A percentile compares a stretch with the other conserved stretches of the same genome.
These are phyloP conservation scores for Novymonas esmeraldas DNA, from an alignment of 208 protist genomes.

Conservation along the genomic window DNA sequence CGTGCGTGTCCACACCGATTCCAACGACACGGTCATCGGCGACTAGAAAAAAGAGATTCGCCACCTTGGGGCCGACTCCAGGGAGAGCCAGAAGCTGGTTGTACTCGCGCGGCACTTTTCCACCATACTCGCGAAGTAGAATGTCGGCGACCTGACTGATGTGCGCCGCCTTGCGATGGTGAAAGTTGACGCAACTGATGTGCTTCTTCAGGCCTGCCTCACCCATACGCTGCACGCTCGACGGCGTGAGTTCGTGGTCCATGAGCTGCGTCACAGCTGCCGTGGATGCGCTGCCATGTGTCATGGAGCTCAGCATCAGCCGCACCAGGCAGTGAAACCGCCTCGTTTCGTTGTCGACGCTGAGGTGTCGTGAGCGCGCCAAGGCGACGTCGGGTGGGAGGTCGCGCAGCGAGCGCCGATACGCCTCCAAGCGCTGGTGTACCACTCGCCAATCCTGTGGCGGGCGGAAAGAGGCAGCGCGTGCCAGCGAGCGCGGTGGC, in stretches of 20 bases:
- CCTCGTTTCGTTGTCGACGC: slow-evolving; percentile 28
- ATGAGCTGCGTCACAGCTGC: slow-evolving; percentile 69
- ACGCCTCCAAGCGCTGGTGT: not conserved
- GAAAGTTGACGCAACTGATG: slow-evolving; percentile 84
- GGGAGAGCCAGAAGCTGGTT: slow-evolving; percentile 82
- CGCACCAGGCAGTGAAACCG: slow-evolving; percentile 86
- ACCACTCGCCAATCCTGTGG: not conserved
- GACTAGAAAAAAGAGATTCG: slow-evolving; percentile 75
- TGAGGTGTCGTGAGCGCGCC: slow-evolving; percentile 3
- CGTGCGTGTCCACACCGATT: slow-evolving; percentile 94
- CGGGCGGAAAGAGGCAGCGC: slow-evolving; percentile 18
- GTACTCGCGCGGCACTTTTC: slow-evolving; percentile 60
- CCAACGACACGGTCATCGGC: slow-evolving; percentile 65
- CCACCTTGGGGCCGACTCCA: slow-evolving; percentile 94
- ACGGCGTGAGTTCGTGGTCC: slow-evolving; percentile 21
- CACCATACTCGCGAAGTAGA: slow-evolving; percentile 63
- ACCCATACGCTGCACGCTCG: slow-evolving; percentile 41
- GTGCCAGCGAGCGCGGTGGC: not conserved
- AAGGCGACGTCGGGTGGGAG: not conserved
- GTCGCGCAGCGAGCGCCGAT: not conserved
- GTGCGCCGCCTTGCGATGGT: slow-evolving; percentile 87
- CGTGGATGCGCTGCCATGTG: slow-evolving; percentile 83
- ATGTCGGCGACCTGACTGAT: slow-evolving; percentile 66
- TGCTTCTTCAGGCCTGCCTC: slow-evolving; percentile 49
- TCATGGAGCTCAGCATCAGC: slow-evolving; percentile 91